Percentiles rank a stretch among this genome's conserved stretches.
These are phyloP conservation scores for Aspergillus hancockii DNA, from an alignment of 495 filamentous ascomycete genomes.

Conservation along the genomic window DNA sequence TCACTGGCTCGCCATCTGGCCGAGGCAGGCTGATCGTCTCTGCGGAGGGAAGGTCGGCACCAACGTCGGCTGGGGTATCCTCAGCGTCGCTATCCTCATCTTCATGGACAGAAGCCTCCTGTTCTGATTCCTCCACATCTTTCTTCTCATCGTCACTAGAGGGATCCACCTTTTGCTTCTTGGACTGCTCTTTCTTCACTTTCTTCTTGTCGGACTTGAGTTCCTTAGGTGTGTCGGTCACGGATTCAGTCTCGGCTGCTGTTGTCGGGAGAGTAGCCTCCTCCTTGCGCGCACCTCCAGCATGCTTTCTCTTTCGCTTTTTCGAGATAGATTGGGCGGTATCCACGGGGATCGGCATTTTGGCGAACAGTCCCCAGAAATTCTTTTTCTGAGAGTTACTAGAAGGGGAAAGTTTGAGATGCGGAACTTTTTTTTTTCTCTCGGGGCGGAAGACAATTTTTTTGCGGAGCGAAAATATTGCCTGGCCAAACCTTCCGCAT, in stretches of 20 bases:
- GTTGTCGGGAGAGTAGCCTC: slow-evolving; percentile 10
- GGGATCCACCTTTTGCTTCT: slow-evolving; percentile 40
- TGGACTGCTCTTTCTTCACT: slow-evolving; percentile 30
- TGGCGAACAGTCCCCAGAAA: slow-evolving; percentile 9
- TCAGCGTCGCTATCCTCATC: slow-evolving; percentile 28
- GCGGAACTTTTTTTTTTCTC: slow-evolving; percentile 13
- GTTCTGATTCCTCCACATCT: slow-evolving; percentile 23
- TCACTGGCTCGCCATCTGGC: slow-evolving; percentile 52
- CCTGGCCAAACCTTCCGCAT: slow-evolving; percentile 10
- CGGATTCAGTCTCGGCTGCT: slow-evolving; percentile 5
- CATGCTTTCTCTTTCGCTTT: slow-evolving; percentile 68
- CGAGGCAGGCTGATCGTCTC: slow-evolving; percentile 57
- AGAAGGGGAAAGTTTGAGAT: background rate
- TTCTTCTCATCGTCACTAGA: slow-evolving; percentile 37
- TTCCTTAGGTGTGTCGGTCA: slow-evolving; percentile 26
- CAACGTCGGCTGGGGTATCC: slow-evolving; percentile 21
- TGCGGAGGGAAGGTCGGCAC: slow-evolving; percentile 51
- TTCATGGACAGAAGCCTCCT: slow-evolving; percentile 24
- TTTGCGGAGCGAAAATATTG: slow-evolving; percentile 14
- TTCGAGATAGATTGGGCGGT: slow-evolving; percentile 59
- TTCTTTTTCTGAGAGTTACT: background rate
- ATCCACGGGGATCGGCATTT: slow-evolving; percentile 43
- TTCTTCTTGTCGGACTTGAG: slow-evolving; percentile 32
- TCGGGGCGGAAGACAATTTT: slow-evolving; percentile 11
- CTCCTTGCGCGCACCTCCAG: slow-evolving; percentile 17